Conservation (phyloP, 164 flowering plant species). For the Stephania japonica region DNA sequence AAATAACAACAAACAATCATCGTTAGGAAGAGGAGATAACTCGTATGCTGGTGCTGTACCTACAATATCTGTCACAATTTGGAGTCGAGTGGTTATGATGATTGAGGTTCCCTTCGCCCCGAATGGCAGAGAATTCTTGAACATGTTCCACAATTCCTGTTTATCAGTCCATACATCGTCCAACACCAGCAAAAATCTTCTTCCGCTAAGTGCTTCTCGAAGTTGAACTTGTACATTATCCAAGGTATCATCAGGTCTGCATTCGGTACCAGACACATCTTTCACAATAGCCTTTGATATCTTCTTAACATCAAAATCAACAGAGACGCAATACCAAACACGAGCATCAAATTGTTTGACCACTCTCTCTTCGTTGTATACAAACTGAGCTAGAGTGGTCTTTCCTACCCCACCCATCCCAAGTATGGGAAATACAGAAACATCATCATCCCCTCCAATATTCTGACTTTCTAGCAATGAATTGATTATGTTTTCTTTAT, state of each 20-base stretch:
- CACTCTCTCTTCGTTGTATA: not conserved
- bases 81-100: not conserved
- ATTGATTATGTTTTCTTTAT: not conserved
- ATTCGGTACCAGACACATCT: no score
- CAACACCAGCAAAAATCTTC: no score
- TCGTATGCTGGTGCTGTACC: not conserved
- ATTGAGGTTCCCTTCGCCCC: no score
- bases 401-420: conserved; percentile 8
- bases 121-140: no score
- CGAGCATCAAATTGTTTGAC: not conserved
- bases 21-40: not conserved
- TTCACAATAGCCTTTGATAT: no score
- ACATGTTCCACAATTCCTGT: no score
- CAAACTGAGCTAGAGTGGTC: conserved; percentile 2
- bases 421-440: not conserved
- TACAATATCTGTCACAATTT: not conserved
- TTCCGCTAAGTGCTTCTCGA: no score
- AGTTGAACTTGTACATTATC: no score
- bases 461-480: no score
- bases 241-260: no score
- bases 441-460: no score
- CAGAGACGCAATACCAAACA: not conserved
- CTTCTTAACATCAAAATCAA: not conserved
- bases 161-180: no score
- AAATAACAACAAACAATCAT: not conserved